Evolutionary conservation across 768 basidiomycete genomes (phyloP).

Genomic region (Pleurotus platypus): DNA sequence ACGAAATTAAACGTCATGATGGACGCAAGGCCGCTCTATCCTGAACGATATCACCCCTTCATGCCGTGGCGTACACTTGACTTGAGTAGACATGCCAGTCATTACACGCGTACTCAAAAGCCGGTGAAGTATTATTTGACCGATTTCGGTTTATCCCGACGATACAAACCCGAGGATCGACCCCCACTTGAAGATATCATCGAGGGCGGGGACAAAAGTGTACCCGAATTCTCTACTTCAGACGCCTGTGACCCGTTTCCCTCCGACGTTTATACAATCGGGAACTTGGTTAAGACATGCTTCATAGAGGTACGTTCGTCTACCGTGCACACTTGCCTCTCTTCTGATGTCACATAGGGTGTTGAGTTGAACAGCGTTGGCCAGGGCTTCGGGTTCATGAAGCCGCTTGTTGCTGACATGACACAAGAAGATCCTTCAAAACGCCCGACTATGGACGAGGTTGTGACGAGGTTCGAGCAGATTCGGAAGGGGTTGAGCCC

Average conservation of each 20-base stretch:
- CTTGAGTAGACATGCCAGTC: conserved; percentile 3
- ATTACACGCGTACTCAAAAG: conserved; percentile 14
- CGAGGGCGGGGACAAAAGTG: conserved; percentile 35
- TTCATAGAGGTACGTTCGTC: conserved; percentile 9
- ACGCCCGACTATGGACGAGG: conserved; percentile 33
- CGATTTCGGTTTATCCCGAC: conserved; percentile 27
- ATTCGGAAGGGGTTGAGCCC: conserved; percentile 19
- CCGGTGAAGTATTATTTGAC: conserved; percentile 25
- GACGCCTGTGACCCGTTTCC: conserved; percentile 24
- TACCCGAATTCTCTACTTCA: conserved; percentile 26
- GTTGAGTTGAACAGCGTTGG: background rate
- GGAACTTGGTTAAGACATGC: conserved; percentile 19
- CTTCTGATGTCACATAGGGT: background rate
- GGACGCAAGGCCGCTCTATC: conserved; percentile 17
- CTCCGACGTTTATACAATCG: conserved; percentile 31
- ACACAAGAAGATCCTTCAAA: conserved; percentile 25
- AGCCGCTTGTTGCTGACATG: conserved; percentile 29
- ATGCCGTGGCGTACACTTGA: conserved; percentile 13
- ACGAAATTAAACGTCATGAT: conserved; percentile 25
- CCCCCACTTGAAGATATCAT: conserved; percentile 25
- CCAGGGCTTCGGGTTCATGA: conserved; percentile 25
- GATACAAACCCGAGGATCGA: conserved; percentile 19
- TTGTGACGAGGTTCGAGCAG: conserved; percentile 25
- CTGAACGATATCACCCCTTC: conserved; percentile 18
- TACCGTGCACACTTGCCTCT: background rate